Percentiles rank a stretch among this genome's conserved stretches.
Conservation (phyloP, 2,329 filamentous ascomycete species). For the Colletotrichum scovillei region DNA sequence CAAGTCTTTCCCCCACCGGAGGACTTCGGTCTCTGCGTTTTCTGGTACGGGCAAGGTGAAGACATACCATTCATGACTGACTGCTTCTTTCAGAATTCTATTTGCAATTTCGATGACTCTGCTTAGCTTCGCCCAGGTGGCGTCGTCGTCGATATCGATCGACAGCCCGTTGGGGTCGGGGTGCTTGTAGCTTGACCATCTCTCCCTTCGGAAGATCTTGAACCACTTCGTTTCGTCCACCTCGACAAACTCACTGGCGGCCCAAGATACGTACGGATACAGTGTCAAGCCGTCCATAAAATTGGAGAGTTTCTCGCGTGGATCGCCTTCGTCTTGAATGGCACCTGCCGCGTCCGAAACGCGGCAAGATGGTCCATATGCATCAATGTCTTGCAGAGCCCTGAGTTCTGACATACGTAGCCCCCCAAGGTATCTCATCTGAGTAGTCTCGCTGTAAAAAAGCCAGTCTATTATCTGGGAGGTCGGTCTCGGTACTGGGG, state of each 20-base stretch:
- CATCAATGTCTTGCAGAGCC: not conserved
- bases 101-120: slow-evolving; percentile 17
- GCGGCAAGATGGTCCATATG: not conserved
- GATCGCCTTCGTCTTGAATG: not conserved
- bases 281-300: not conserved
- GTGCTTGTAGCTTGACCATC: not conserved
- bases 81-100: not conserved
- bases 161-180: not conserved
- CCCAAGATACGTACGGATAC: not conserved
- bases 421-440: not conserved
- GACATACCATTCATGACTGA: slow-evolving; percentile 8
- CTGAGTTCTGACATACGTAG: not conserved
- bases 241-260: not conserved
- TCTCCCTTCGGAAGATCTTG: slow-evolving; percentile 3
- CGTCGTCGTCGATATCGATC: slow-evolving; percentile 4
- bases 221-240: slow-evolving; percentile 23
- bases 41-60: not conserved
- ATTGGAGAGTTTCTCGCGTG: not conserved
- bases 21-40: not conserved
- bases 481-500: not conserved
- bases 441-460: not conserved
- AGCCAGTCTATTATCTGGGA: not conserved
- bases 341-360: not conserved
- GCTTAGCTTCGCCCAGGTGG: not conserved
- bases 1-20: not conserved